A percentile compares a stretch with the other conserved stretches of the same genome.
These are phyloP conservation scores for Amphicarpaea edgeworthii DNA, from an alignment of 306 rosid genomes.

Conservation along the genomic window DNA sequence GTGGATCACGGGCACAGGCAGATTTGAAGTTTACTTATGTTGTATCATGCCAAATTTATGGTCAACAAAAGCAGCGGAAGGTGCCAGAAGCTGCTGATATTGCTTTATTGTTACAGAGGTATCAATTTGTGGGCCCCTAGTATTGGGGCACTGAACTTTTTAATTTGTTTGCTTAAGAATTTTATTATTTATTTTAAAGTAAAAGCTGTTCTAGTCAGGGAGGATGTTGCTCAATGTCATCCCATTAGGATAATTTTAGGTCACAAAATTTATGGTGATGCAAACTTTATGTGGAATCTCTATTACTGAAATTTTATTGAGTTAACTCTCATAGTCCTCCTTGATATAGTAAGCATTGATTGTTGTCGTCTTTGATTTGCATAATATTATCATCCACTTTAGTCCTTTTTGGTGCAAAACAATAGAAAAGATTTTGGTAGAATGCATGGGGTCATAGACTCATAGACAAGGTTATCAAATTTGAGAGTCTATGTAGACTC, in stretches of 20 bases:
- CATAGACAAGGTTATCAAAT: too few relatives aligned
- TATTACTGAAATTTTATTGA: background rate
- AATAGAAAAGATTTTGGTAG: background rate
- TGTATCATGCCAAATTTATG: constrained; percentile 99
- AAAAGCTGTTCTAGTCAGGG: constrained; percentile 28
- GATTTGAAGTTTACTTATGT: constrained; percentile 97
- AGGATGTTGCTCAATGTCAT: constrained; percentile 18
- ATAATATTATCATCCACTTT: background rate
- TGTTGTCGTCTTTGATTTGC: background rate
- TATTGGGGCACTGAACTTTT: background rate
- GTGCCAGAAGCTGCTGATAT: constrained; percentile 90
- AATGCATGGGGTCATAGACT: too few relatives aligned
- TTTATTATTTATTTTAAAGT: constrained; percentile 9
- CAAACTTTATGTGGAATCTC: constrained; percentile 13
- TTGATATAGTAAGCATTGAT: background rate
- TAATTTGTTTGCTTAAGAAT: constrained; percentile 3
- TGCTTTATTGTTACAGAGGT: constrained; percentile 93
- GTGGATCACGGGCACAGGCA: constrained; percentile 89
- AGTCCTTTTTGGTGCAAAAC: background rate
- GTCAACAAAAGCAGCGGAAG: constrained; percentile 89
- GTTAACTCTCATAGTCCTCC: background rate
- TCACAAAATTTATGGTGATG: background rate
- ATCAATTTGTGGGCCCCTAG: constrained; percentile 9
- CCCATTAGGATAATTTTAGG: background rate
- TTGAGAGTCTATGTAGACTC: too few relatives aligned